Base-by-base conservation (phyloP, 1,284 basidiomycete species). In the Leccinum pallidistipes region DNA sequence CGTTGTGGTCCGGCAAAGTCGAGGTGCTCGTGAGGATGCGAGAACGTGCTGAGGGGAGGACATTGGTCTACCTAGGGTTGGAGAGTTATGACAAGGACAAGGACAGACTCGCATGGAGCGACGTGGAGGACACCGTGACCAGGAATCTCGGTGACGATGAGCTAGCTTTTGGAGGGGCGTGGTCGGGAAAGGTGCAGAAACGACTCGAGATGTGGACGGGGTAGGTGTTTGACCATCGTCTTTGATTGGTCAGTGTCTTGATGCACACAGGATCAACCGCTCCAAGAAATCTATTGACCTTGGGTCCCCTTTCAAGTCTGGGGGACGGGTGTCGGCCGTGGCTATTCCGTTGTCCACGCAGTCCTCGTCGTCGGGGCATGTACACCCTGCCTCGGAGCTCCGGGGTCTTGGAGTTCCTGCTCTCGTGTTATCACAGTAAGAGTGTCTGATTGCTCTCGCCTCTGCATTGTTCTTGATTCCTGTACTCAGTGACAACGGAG, bases 201-300 rank as follows among this genome's bases (percentile, higher is more conserved):
- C 91, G 87, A 74, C 75, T 92, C 2, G 89, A 86, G 68, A 81
- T 80, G 62, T 91, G 88, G 89, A 76, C 88, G 34, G 83, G 82
- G 88, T 89, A 67, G 60, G 86, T 80, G 34, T 45, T 47, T n/a
- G 29, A 27, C 10, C 11, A 31, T 51, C 38, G 4, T 47, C n/a
- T 5, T 43, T 16, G 12, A 54, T 54, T 24, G 24, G 21, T 43
- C 18, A 16, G 60, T 7, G 34, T 58, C 21, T 56, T 64, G 62
- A 73, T 58, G 21, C 27, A 43, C 36, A 40, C 57, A 73, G 72
- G 50, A 71, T 76, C 49, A 73, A 76, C 57, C 74, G 72, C 47
- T 72, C 74, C 57, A 73, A 72, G 58, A 74, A 62, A 38, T 74
- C 68, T 14, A 69, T 73, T 55, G 72, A 73, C 40, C 57, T 69